Conservation (phyloP, 169 alveolate genomes). For the Miamiensis avidus region DNA sequence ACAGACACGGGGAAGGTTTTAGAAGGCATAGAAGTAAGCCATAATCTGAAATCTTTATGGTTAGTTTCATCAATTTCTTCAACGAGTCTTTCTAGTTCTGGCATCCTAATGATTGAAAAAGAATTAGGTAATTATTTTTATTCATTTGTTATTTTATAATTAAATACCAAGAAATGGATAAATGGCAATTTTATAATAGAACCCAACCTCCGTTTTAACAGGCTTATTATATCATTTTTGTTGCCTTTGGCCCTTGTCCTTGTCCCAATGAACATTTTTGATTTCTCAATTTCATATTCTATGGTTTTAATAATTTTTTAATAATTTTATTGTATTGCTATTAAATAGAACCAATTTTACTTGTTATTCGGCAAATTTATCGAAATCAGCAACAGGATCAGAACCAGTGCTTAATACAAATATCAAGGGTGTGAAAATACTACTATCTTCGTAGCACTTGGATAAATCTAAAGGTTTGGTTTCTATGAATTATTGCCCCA, state of each 20-base stretch:
- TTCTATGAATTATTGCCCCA: constrained; percentile 89
- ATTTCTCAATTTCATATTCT: constrained; percentile 49
- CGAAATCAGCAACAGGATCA: constrained; percentile 92
- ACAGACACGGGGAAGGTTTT: constrained; percentile 91
- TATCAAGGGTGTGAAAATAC: constrained; percentile 89
- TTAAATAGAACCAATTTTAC: constrained; percentile 83
- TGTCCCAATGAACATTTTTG: constrained; percentile 89
- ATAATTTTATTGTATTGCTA: neutral
- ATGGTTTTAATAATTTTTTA: constrained; percentile 18
- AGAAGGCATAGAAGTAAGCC: constrained; percentile 93
- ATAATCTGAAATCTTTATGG: constrained; percentile 90
- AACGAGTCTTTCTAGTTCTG: constrained; percentile 87
- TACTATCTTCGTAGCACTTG: constrained; percentile 84
- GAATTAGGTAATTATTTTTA: constrained; percentile 3
- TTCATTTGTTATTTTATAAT: no score
- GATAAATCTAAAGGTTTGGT: constrained; percentile 92
- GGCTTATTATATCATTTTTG: constrained; percentile 87
- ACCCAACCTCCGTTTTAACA: constrained; percentile 92
- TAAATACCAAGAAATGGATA: constrained; percentile 75
- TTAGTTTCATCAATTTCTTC: constrained; percentile 87
- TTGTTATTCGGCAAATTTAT: constrained; percentile 87
- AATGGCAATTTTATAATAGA: constrained; percentile 91
- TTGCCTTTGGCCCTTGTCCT: constrained; percentile 96
- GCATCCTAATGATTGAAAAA: constrained; percentile 52
- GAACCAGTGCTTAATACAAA: constrained; percentile 92